phyloP scores from a whole-genome alignment of 2,329 filamentous ascomycete species.

The Aspergillus tubingensis region DNA sequence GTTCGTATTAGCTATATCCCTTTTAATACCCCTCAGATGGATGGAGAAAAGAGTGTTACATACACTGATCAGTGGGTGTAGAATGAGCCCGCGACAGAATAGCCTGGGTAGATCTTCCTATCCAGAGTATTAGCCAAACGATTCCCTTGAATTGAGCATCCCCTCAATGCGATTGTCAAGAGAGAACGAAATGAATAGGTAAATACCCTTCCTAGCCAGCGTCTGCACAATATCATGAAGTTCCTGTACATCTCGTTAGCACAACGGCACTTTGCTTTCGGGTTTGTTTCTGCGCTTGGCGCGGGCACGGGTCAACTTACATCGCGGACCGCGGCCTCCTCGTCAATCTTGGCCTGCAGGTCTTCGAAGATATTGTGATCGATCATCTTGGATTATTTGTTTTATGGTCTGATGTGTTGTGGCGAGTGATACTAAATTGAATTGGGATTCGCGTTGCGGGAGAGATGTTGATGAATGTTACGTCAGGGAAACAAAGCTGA shows the following conservation, averaged over 20 bases:
- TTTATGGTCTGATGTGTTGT: constrained; percentile 19
- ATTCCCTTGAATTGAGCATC: too few species aligned
- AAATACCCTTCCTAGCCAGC: constrained; percentile 72
- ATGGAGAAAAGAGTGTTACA: constrained; percentile 25
- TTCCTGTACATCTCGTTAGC: constrained; percentile 50
- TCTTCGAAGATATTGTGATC: constrained; percentile 83
- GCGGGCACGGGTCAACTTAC: constrained; percentile 42
- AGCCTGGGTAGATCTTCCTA: constrained; percentile 75
- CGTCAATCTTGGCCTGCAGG: constrained; percentile 85
- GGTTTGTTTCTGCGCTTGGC: not conserved
- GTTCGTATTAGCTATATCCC: constrained; percentile 15
- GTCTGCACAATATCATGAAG: constrained; percentile 78
- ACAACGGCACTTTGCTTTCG: constrained; percentile 15
- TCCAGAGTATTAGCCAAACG: too few species aligned
- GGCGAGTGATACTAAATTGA: constrained; percentile 2
- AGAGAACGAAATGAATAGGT: not conserved
- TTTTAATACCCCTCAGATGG: not conserved
- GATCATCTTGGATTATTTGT: constrained; percentile 56
- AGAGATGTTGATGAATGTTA: constrained; percentile 20
- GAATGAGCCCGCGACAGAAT: constrained; percentile 88
- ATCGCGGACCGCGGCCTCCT: constrained; percentile 79
- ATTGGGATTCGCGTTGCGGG: not conserved
- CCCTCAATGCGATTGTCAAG: too few species aligned
- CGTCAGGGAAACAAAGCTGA: constrained; percentile 18
- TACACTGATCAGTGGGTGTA: constrained; percentile 67